Percentiles rank a stretch among this genome's conserved stretches.
Evolutionary conservation across 2,329 filamentous ascomycete species (phyloP).

Genomic region (Cytospora piceicola): DNA sequence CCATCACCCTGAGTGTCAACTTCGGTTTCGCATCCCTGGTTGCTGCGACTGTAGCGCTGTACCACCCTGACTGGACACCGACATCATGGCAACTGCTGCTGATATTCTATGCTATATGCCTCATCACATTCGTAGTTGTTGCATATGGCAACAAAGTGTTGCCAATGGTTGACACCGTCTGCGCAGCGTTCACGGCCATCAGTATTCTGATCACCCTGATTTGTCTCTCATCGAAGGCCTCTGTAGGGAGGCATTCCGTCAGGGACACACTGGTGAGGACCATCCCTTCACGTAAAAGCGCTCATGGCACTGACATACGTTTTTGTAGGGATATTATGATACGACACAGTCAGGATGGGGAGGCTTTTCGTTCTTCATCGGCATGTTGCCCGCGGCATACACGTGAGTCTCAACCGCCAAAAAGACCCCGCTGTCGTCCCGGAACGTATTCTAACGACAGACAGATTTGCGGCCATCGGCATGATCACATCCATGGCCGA

Average conservation of each 20-base stretch:
- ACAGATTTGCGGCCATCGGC: slow-evolving; percentile 58
- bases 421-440: too few species aligned
- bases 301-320: neutral
- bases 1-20: slow-evolving; percentile 57
- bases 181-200: slow-evolving; percentile 58
- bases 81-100: slow-evolving; percentile 62
- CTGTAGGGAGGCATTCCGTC: slow-evolving; percentile 55
- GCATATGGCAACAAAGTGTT: slow-evolving; percentile 61
- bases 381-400: slow-evolving; percentile 61
- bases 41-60: slow-evolving; percentile 56
- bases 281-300: neutral
- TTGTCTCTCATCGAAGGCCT: slow-evolving; percentile 57
- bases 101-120: slow-evolving; percentile 64
- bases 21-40: slow-evolving; percentile 60
- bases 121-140: slow-evolving; percentile 59
- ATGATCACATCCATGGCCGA: slow-evolving; percentile 68
- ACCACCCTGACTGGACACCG: slow-evolving; percentile 56
- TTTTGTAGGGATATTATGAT: slow-evolving; percentile 55
- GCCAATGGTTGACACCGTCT: slow-evolving; percentile 62
- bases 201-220: slow-evolving; percentile 62
- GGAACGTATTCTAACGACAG: neutral
- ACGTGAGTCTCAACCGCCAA: slow-evolving; percentile 38
- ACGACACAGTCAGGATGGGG: slow-evolving; percentile 60
- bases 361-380: slow-evolving; percentile 65
- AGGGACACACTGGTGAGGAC: slow-evolving; percentile 49